A percentile compares a stretch with the other conserved stretches of the same genome.
Conservation (phyloP, 257 asterid genomes). For the Thymus quinquecostatus region DNA sequence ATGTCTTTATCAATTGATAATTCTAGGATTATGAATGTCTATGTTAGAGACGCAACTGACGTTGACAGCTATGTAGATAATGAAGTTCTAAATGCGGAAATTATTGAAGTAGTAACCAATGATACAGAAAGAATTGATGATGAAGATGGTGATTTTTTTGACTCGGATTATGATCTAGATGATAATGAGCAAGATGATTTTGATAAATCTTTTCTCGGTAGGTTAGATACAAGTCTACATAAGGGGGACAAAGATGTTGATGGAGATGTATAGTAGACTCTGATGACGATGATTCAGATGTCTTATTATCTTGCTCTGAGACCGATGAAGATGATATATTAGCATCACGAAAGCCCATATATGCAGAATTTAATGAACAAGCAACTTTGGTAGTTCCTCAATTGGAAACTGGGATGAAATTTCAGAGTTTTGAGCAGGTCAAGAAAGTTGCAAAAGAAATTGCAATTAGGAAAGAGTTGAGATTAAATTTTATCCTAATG, state of each 20-base stretch:
- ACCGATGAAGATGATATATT: neutral
- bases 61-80: neutral
- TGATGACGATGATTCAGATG: neutral
- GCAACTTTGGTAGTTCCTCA: neutral
- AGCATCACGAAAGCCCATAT: neutral
- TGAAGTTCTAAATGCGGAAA: neutral
- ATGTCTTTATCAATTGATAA: neutral
- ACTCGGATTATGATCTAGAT: neutral
- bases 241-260: neutral
- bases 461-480: neutral
- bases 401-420: constrained; percentile 11
- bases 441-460: neutral
- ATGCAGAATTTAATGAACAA: neutral
- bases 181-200: neutral
- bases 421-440: neutral
- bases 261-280: neutral
- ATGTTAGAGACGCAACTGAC: neutral
- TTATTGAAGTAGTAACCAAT: neutral
- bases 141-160: neutral
- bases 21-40: constrained; percentile 2
- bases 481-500: neutral
- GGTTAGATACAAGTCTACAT: neutral
- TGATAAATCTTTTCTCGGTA: neutral
- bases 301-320: neutral
- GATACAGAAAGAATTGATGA: neutral